A percentile compares a stretch with the other conserved stretches of the same genome.
Evolutionary conservation across 1,139 yeast species (phyloP).

Genomic region (Debaryomycetaceae sp.): DNA sequence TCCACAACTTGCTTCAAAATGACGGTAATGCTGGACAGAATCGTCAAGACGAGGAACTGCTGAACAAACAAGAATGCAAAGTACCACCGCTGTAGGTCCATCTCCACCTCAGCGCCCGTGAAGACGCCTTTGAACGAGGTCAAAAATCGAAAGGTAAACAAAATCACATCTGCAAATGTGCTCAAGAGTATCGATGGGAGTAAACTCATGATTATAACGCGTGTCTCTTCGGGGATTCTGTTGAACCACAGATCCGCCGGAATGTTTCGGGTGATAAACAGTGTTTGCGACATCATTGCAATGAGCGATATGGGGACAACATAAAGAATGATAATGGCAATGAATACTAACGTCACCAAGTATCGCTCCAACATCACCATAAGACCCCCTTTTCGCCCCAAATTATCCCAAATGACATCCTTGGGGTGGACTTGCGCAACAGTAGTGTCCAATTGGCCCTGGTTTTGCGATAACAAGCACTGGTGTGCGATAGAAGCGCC

Average conservation of each 20-base stretch:
- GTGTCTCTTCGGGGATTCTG: conserved; percentile 39
- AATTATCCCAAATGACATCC: conserved; percentile 52
- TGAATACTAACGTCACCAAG: conserved; percentile 30
- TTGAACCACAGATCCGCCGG: conserved; percentile 46
- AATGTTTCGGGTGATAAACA: conserved; percentile 41
- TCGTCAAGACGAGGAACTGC: conserved; percentile 72
- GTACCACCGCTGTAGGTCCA: conserved; percentile 58
- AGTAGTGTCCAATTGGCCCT: conserved; percentile 31
- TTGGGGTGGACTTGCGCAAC: conserved; percentile 42
- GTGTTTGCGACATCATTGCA: conserved; percentile 56
- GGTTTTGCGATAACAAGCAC: conserved; percentile 32
- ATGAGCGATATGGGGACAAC: conserved; percentile 64
- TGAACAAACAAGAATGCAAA: conserved; percentile 67
- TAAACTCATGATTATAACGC: conserved; percentile 44
- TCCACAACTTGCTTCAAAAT: conserved; percentile 54
- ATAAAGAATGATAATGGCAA: conserved; percentile 45
- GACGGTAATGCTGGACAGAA: conserved; percentile 70
- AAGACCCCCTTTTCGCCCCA: conserved; percentile 24
- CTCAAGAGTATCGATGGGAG: conserved; percentile 54
- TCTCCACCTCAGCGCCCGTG: conserved; percentile 46
- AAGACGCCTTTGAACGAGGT: conserved; percentile 39
- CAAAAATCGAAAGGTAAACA: conserved; percentile 38
- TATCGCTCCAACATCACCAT: conserved; percentile 24
- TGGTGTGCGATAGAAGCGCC: conserved; percentile 49
- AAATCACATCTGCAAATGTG: conserved; percentile 44